Base-by-base conservation (phyloP, 2,329 filamentous ascomycete species). In the Paraphaeosphaeria sporulosa region DNA sequence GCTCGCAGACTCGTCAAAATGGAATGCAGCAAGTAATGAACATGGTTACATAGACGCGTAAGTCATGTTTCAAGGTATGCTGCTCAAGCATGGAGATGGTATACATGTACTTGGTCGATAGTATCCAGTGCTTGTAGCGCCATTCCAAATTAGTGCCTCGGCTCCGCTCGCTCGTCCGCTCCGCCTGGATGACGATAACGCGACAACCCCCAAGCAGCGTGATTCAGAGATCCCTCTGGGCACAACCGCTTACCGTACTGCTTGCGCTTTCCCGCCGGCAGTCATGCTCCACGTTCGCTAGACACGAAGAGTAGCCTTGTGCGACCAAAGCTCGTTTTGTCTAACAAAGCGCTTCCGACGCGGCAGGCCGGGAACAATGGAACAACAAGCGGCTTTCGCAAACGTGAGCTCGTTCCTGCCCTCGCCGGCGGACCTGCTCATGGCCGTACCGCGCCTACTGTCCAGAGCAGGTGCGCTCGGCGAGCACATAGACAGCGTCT, bases 371-470 rank as follows among this genome's bases (percentile, higher is more conserved):
- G 21, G 19, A 34, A 56, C 65, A 48, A 75, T 75, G 73, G 69
- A 71, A 34, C 62, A 61, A 32, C 42, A 67, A 32, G 60, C 69
- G 54, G 65, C 71, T 53, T 62, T 71, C 59, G 57, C 66, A 49
- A 79, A 79, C 64, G 68, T 68, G 61, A 78, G 67, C 49, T 73
- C 73, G n/a, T 76, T 73, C 36, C 64, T 79, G 32, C 89, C 90
- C 2, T 88, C 88, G 12, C 78, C 91, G 19, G 87, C 87, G 74
- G 89, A 92, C 70, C 80, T 94, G 50, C 83, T 92, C 64, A 83
- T 87, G 76, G 89, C 87, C 19, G 85, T 90, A 4, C 90, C 90
- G 52, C 85, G 90, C 60, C 87, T 93, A 72, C 84, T 91, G 34
- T 88, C 85, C 76, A 89, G 87, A 74, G 83, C 90, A 40, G 87